Base-by-base conservation (phyloP, 805 yeast genomes). In the Monosporozyma servazzii region DNA sequence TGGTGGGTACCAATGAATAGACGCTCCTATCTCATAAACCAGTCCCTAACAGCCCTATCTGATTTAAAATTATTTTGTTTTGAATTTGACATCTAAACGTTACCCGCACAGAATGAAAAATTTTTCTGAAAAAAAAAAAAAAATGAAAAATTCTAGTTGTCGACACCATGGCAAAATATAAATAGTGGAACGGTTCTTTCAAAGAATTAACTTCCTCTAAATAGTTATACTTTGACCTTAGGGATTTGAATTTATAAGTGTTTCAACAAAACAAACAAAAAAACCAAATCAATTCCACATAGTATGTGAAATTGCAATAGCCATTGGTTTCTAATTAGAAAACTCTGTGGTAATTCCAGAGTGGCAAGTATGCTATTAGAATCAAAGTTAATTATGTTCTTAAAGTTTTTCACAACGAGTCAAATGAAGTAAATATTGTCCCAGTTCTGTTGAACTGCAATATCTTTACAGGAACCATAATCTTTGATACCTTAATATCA, bases 401-500 rank as follows among this genome's bases (percentile, higher is more conserved):
- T 9, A 41, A 41, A 37, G 41, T 37, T 37, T 20, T 9, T 18
- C 41, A 3, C 37, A 33, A 7, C 6, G 41, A 20, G 41, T 37
- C 15, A 20, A 37, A 37, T 37, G 48, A 18, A 47, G 53, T 55
- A 51, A 45, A 40, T 46, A 40, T 49, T 52, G 25, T 41, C 15
- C 17, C n/a, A 39, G 50, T 52, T 55, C 54, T 33, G 58, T 47
- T 20, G 58, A 54, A 56, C 55, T 30, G 50, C 31, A 44, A 40
- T 49, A 49, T 53, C 20, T 41, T 51, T 54, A 51, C 51, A 33
- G 44, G 42, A 30, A 44, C 41, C 46, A 50, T 52, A 44, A 48
- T 30, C 56, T 53, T 51, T 56, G 58, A 56, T 53, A 56, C 58
- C 56, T 47, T 53, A 48, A 48, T 31, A 41, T 37, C 41, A 37